Conservation (phyloP, 768 basidiomycete species). For the Agrocybe praecox region DNA sequence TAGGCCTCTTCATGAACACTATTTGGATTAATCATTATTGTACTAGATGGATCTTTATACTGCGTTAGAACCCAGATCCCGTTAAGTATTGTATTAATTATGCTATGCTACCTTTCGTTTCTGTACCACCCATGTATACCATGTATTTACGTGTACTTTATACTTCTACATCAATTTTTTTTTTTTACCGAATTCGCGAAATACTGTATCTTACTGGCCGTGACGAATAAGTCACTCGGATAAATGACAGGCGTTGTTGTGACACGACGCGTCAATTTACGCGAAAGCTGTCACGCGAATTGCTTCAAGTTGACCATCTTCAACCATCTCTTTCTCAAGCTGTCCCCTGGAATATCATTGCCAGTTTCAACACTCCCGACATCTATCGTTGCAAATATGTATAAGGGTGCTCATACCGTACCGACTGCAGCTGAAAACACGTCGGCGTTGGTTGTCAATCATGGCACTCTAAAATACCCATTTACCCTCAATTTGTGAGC, state of each 20-base stretch:
- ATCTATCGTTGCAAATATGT: constrained; percentile 28
- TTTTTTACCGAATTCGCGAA: too few relatives aligned
- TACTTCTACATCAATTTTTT: too few relatives aligned
- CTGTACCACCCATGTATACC: too few relatives aligned
- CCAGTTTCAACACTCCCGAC: too few relatives aligned
- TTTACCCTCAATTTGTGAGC: constrained; percentile 81
- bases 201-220: too few relatives aligned
- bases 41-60: too few relatives aligned
- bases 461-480: constrained; percentile 52
- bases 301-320: too few relatives aligned
- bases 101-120: too few relatives aligned
- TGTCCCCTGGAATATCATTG: neutral
- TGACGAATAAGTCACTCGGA: neutral
- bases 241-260: neutral
- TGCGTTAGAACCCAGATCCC: too few relatives aligned
- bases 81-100: too few relatives aligned
- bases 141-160: too few relatives aligned
- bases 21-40: neutral
- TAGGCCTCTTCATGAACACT: neutral
- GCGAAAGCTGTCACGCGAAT: neutral
- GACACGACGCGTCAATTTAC: neutral
- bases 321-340: neutral
- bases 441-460: constrained; percentile 27
- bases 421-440: constrained; percentile 18
- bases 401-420: constrained; percentile 31